These are phyloP conservation scores for Epichloe coenophiala DNA, from an alignment of 2,329 filamentous ascomycete genomes.

Conservation along the genomic window DNA sequence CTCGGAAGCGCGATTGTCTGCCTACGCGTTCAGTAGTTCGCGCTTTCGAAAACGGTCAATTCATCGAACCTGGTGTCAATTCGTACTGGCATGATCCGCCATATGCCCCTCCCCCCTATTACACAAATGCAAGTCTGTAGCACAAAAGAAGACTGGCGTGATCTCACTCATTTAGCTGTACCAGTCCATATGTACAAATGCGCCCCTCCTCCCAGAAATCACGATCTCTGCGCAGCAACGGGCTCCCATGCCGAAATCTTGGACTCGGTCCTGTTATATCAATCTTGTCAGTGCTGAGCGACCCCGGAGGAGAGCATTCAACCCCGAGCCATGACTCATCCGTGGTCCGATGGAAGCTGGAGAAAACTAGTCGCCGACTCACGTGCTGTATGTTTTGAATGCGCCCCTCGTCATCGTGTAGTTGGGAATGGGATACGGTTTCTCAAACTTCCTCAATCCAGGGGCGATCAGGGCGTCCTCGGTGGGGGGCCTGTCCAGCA, in stretches of 20 bases:
- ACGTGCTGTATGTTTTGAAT: constrained; percentile 94
- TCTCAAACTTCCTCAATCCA: constrained; percentile 62
- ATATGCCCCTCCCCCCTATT: background rate
- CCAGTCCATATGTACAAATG: constrained; percentile 18
- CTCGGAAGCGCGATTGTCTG: no score
- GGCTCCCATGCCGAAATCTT: constrained; percentile 43
- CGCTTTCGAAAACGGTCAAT: no score
- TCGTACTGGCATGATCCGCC: background rate
- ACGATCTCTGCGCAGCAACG: constrained; percentile 21
- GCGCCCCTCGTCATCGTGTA: constrained; percentile 63
- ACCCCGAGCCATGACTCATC: no score
- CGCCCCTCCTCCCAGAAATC: constrained; percentile 6
- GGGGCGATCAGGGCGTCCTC: constrained; percentile 60
- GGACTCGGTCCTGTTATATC: constrained; percentile 33
- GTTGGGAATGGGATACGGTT: constrained; percentile 56
- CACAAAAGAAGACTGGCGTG: background rate
- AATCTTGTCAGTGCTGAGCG: constrained; percentile 8
- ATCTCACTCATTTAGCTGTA: constrained; percentile 2
- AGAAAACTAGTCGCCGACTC: constrained; percentile 27
- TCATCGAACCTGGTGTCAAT: no score
- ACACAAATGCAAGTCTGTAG: no score
- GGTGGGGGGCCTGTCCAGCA: constrained; percentile 73
- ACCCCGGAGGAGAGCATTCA: no score
- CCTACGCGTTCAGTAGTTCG: no score
- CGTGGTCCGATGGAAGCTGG: no score